These are phyloP conservation scores for Pythium coloratum DNA, from an alignment of 352 stramenopile species.

Conservation along the genomic window DNA sequence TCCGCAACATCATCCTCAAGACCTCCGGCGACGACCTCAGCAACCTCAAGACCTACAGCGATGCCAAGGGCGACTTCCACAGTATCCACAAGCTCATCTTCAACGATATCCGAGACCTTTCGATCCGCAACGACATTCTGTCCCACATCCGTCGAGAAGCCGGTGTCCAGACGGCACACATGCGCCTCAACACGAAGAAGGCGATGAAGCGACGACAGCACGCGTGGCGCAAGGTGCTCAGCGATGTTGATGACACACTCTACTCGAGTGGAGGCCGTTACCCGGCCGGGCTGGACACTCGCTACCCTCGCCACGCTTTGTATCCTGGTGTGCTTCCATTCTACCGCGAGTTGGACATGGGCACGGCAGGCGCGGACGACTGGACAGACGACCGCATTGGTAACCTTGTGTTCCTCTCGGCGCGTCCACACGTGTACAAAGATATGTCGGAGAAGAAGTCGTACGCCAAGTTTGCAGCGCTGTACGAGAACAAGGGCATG, in stretches of 20 bases:
- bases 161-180: conserved; percentile 92
- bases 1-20: conserved; percentile 96
- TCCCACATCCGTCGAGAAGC: conserved; percentile 95
- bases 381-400: conserved; percentile 90
- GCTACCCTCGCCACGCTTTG: conserved; percentile 91
- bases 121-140: conserved; percentile 93
- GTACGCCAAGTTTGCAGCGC: conserved; percentile 95
- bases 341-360: conserved; percentile 97
- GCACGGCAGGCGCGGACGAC: conserved; percentile 86
- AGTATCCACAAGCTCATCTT: conserved; percentile 98
- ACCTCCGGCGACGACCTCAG: conserved; percentile 96
- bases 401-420: conserved; percentile 98
- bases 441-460: conserved; percentile 98
- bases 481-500: conserved; percentile 92
- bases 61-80: conserved; percentile 96
- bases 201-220: conserved; percentile 77
- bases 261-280: conserved; percentile 95
- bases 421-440: conserved; percentile 98
- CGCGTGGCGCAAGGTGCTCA: conserved; percentile 98
- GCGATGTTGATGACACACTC: conserved; percentile 98
- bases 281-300: conserved; percentile 93
- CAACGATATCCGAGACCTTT: conserved; percentile 90
- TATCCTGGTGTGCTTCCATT: conserved; percentile 98
- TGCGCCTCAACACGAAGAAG: conserved; percentile 87
- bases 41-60: conserved; percentile 95